A percentile compares a stretch with the other conserved stretches of the same genome.
Evolutionary conservation across 139 green algal genomes (phyloP).

Genomic region (Astrephomene gubernaculifera): DNA sequence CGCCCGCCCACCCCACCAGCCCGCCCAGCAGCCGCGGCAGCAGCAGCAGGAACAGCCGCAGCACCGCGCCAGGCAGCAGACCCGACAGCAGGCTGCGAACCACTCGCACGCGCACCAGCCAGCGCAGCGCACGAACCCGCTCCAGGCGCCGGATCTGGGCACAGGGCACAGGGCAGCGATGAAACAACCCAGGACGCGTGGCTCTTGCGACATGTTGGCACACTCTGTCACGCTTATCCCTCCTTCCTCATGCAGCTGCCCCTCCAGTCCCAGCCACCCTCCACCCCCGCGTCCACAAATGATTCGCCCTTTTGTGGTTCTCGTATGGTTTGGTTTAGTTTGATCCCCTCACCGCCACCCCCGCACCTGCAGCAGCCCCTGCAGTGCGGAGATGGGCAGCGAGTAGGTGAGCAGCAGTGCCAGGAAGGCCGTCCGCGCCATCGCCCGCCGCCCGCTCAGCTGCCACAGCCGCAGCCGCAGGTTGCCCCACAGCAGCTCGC

Average conservation of each 20-base stretch:
- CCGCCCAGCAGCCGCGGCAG: slow-evolving; percentile 12
- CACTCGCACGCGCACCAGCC: slow-evolving; percentile 30
- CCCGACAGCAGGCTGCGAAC: slow-evolving; percentile 57
- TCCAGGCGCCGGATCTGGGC: slow-evolving; percentile 33
- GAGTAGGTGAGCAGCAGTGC: slow-evolving; percentile 59
- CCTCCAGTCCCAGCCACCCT: too few species aligned
- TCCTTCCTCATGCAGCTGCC: too few species aligned
- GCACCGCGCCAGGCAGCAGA: slow-evolving; percentile 58
- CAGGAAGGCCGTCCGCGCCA: slow-evolving; percentile 51
- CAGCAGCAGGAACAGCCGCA: slow-evolving; percentile 36
- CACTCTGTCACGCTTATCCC: too few species aligned
- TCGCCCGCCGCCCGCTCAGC: slow-evolving; percentile 24
- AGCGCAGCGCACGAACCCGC: neutral
- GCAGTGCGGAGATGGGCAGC: slow-evolving; percentile 48
- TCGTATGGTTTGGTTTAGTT: too few species aligned
- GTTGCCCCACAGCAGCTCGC: slow-evolving; percentile 71
- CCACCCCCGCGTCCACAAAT: too few species aligned
- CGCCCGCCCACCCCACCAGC: slow-evolving; percentile 13
- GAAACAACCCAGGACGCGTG: too few species aligned
- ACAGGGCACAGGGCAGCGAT: too few species aligned
- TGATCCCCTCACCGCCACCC: neutral
- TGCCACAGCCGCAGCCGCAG: slow-evolving; percentile 56
- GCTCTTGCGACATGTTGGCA: too few species aligned
- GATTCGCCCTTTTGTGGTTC: too few species aligned
- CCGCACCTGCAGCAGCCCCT: slow-evolving; percentile 60